These are phyloP conservation scores for Strobilomyces dryophilus DNA, from an alignment of 768 basidiomycete species.

Conservation along the genomic window DNA sequence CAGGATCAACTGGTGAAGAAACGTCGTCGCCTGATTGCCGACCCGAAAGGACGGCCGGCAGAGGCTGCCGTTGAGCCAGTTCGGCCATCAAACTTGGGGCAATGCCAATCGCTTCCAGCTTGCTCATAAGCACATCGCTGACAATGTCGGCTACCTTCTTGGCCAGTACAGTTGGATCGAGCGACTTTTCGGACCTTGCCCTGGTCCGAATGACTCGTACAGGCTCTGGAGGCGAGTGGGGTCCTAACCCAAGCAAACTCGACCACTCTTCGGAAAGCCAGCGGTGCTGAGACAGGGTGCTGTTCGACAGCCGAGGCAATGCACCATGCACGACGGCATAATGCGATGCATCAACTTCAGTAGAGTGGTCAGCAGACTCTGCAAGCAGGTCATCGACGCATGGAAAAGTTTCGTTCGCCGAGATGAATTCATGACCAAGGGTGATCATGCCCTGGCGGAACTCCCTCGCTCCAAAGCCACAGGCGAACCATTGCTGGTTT, in stretches of 20 bases:
- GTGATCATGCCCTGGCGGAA: constrained; percentile 9
- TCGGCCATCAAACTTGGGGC: neutral
- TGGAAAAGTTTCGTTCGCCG: neutral
- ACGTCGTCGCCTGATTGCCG: no score
- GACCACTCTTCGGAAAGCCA: constrained; percentile 5
- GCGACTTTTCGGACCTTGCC: neutral
- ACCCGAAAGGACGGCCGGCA: neutral
- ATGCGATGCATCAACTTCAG: neutral
- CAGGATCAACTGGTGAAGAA: neutral
- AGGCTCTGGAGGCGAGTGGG: neutral
- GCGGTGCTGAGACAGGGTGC: neutral
- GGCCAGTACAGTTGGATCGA: neutral
- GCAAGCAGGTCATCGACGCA: neutral
- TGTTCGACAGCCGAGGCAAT: constrained; percentile 2
- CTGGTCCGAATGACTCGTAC: neutral
- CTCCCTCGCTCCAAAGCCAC: neutral
- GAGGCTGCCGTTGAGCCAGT: no score
- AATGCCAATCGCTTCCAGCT: neutral
- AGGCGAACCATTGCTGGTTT: neutral
- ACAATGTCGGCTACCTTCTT: neutral
- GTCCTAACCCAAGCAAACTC: constrained; percentile 4
- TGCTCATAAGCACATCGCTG: neutral
- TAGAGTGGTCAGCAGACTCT: constrained; percentile 3
- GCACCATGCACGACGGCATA: constrained; percentile 1
- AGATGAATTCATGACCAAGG: constrained; percentile 2